Evolutionary conservation across 345 rosid genomes (phyloP).

Genomic region (Laguncularia racemosa): DNA sequence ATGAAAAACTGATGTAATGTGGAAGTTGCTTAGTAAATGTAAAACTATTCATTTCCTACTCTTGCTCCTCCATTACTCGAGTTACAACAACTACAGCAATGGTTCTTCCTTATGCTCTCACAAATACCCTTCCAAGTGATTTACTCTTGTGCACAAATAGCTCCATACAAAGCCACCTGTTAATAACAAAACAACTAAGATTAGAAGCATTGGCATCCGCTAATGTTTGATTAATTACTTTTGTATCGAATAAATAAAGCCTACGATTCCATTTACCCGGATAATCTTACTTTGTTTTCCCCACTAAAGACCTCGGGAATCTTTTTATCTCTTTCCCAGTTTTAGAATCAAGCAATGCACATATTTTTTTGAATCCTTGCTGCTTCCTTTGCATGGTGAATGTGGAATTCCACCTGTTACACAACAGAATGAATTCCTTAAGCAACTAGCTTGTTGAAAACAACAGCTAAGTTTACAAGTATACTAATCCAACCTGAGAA

Average conservation of each 20-base stretch:
- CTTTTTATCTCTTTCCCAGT: slow-evolving; percentile 78
- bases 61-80: slow-evolving; percentile 44
- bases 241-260: not conserved
- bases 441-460: not conserved
- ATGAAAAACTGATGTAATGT: not conserved
- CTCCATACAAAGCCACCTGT: slow-evolving; percentile 53
- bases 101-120: slow-evolving; percentile 78
- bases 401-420: slow-evolving; percentile 78
- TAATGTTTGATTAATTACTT: not conserved
- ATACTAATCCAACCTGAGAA: slow-evolving; percentile 46
- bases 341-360: slow-evolving; percentile 70
- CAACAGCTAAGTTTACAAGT: not conserved
- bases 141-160: slow-evolving; percentile 66
- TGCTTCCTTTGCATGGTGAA: slow-evolving; percentile 83
- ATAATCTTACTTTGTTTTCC: slow-evolving; percentile 80
- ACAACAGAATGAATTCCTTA: not conserved
- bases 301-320: slow-evolving; percentile 65
- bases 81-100: slow-evolving; percentile 65
- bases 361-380: slow-evolving; percentile 58
- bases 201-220: slow-evolving; percentile 2
- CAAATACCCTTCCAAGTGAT: slow-evolving; percentile 85
- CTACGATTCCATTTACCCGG: slow-evolving; percentile 42
- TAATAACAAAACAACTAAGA: slow-evolving; percentile 3
- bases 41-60: not conserved
- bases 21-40: too few species aligned